Evolutionary conservation across 139 green algal species (phyloP).

Genomic region (Pedinophyceae sp.): DNA sequence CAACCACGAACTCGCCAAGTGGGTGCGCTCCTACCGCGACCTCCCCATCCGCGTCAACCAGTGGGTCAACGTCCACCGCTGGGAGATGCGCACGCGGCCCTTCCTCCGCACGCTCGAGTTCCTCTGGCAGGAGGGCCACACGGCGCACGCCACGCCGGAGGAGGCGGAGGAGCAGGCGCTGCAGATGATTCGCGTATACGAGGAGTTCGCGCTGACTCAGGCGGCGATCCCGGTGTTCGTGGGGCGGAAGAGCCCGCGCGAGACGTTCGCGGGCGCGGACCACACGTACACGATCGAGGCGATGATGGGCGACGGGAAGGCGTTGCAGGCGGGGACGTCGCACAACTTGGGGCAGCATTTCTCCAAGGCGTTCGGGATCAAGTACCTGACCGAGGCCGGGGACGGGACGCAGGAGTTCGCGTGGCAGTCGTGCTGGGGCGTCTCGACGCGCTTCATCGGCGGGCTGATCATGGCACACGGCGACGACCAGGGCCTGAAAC

Average conservation of each 20-base stretch:
- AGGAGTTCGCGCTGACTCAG: constrained; percentile 45
- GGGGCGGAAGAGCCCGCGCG: constrained; percentile 75
- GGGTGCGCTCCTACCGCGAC: constrained; percentile 56
- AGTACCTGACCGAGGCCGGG: constrained; percentile 41
- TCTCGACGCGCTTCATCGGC: constrained; percentile 82
- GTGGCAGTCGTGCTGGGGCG: constrained; percentile 86
- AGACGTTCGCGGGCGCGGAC: constrained; percentile 75
- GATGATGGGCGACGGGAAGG: constrained; percentile 90
- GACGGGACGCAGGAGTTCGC: constrained; percentile 42
- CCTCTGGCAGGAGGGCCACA: constrained; percentile 98
- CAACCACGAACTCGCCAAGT: constrained; percentile 96
- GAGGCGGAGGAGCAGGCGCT: constrained; percentile 77
- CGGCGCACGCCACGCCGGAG: constrained; percentile 81
- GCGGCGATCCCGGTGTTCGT: constrained; percentile 86
- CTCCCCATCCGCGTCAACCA: constrained; percentile 94
- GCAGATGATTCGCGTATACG: constrained; percentile 56
- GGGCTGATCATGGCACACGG: constrained; percentile 98
- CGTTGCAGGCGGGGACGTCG: constrained; percentile 84
- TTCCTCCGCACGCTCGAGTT: constrained; percentile 98
- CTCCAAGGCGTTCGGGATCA: constrained; percentile 60
- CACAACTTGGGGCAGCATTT: constrained; percentile 98
- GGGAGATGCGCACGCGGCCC: constrained; percentile 95
- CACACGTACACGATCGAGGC: constrained; percentile 95
- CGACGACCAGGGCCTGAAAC: constrained; percentile 78
- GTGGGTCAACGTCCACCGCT: constrained; percentile 97